phyloP scores from a whole-genome alignment of 1,284 basidiomycete species.

The Apiotrichum montevideense region DNA sequence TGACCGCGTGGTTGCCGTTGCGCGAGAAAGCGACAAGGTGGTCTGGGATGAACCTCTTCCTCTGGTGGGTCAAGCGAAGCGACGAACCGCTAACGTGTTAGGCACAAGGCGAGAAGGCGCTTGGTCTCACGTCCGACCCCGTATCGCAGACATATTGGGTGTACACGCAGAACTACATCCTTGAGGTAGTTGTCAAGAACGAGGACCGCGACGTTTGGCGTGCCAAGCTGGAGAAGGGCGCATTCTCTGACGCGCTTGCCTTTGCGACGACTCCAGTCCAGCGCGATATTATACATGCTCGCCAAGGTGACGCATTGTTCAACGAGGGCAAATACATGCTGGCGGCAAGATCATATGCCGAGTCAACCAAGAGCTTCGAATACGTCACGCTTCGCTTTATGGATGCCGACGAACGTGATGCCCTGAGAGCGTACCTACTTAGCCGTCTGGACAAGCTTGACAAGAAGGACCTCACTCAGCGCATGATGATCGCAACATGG shows the following conservation, averaged over 20 bases:
- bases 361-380: slow-evolving; percentile 82
- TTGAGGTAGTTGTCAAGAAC: slow-evolving; percentile 77
- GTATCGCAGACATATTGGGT: slow-evolving; percentile 90
- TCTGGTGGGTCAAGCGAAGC: slow-evolving; percentile 48
- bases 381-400: slow-evolving; percentile 86
- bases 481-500: slow-evolving; percentile 99
- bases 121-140: slow-evolving; percentile 72
- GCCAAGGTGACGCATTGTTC: slow-evolving; percentile 82
- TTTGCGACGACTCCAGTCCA: slow-evolving; percentile 79
- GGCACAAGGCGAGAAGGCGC: slow-evolving; percentile 56
- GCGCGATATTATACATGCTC: slow-evolving; percentile 72
- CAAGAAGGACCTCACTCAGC: slow-evolving; percentile 81
- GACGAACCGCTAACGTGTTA: background rate
- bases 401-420: slow-evolving; percentile 86
- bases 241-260: slow-evolving; percentile 69
- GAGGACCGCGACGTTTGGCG: slow-evolving; percentile 95
- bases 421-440: slow-evolving; percentile 82
- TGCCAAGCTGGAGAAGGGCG: slow-evolving; percentile 72
- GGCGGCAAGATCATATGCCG: slow-evolving; percentile 85
- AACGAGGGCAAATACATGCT: slow-evolving; percentile 75
- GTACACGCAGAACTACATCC: slow-evolving; percentile 81
- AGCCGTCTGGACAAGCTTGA: slow-evolving; percentile 75
- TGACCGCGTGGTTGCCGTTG: slow-evolving; percentile 71
- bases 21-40: slow-evolving; percentile 70
- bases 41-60: slow-evolving; percentile 79